These are phyloP conservation scores for Ceriops zippeliana DNA, from an alignment of 345 rosid species.

Conservation along the genomic window DNA sequence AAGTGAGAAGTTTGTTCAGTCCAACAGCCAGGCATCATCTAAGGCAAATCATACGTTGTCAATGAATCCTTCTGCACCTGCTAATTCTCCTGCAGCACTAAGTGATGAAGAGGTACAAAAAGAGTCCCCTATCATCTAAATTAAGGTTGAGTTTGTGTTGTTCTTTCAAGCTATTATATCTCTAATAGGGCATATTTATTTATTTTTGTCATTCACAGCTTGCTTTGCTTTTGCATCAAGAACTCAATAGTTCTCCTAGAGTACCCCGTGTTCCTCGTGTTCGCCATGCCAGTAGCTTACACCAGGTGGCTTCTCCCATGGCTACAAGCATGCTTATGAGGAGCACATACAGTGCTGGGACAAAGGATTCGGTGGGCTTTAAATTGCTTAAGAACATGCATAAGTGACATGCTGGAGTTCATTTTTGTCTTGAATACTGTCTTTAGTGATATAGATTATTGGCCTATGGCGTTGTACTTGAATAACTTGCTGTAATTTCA, in stretches of 20 bases:
- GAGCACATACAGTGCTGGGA: conserved; percentile 69
- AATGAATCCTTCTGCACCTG: conserved; percentile 41
- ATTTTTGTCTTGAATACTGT: neutral
- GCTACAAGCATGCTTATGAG: conserved; percentile 57
- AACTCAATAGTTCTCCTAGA: conserved; percentile 95
- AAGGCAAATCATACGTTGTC: conserved; percentile 51
- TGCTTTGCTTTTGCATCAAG: conserved; percentile 57
- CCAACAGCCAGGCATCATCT: conserved; percentile 42
- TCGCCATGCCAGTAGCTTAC: conserved; percentile 76
- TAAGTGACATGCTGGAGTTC: too few species aligned
- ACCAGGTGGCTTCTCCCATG: conserved; percentile 66
- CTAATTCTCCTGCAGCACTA: conserved; percentile 46
- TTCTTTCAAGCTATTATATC: conserved; percentile 2
- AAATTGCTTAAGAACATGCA: neutral
- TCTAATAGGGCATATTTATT: neutral
- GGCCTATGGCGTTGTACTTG: conserved; percentile 7
- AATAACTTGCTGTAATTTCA: conserved; percentile 20
- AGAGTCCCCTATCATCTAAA: conserved; percentile 8
- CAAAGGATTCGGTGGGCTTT: conserved; percentile 68
- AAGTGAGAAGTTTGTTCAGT: conserved; percentile 61
- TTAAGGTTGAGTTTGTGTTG: neutral
- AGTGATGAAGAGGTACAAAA: conserved; percentile 89
- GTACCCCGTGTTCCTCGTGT: conserved; percentile 97
- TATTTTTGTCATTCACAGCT: conserved; percentile 51
- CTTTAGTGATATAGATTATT: neutral